Conservation (phyloP, 306 rosid genomes). For the Myrica gale region DNA sequence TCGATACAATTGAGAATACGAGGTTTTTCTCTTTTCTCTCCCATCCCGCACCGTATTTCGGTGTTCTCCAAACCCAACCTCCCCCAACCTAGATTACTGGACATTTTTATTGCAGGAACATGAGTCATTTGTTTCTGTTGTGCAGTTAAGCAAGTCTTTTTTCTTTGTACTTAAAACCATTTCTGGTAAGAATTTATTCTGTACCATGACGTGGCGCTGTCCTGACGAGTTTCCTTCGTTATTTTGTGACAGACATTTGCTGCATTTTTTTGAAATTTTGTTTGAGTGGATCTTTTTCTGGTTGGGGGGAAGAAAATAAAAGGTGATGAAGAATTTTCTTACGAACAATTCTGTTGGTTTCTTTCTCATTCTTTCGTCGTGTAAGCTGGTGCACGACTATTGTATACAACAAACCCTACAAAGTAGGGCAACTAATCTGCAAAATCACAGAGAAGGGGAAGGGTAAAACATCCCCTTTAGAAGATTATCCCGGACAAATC, state of each 20-base stretch:
- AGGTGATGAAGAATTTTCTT: no score
- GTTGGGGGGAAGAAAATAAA: no score
- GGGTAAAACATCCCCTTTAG: no score
- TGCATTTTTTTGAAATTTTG: not conserved
- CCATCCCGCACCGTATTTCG: not conserved
- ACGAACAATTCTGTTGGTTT: no score
- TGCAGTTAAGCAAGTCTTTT: not conserved
- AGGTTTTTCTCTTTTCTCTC: not conserved
- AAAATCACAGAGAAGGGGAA: no score
- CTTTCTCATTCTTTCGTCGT: no score
- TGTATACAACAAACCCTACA: no score
- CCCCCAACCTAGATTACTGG: not conserved
- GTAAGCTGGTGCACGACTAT: no score
- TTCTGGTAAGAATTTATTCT: not conserved
- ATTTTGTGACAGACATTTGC: not conserved
- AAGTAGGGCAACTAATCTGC: no score
- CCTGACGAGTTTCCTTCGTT: not conserved
- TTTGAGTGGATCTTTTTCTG: no score
- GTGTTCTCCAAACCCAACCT: not conserved
- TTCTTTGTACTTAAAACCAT: not conserved
- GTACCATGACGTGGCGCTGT: constrained; percentile 10
- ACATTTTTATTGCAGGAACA: not conserved
- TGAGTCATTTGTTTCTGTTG: not conserved
- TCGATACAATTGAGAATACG: constrained; percentile 8
- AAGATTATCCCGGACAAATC: no score